phyloP scores from a whole-genome alignment of 2,329 filamentous ascomycete genomes.

The Penicillium sp. region DNA sequence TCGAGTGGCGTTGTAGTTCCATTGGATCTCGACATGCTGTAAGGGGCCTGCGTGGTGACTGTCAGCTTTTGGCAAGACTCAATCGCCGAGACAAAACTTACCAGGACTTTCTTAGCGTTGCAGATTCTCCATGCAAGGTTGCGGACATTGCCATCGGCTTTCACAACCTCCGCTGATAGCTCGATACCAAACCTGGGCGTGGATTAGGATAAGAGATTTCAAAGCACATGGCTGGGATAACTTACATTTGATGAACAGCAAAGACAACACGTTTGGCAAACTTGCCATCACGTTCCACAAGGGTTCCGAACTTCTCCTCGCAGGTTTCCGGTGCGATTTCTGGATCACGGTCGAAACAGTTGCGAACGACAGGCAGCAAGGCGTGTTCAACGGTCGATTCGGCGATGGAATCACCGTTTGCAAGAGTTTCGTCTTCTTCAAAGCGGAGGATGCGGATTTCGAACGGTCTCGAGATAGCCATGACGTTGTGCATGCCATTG shows the following conservation, averaged over 20 bases:
- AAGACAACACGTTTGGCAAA: conserved; percentile 90
- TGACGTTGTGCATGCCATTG: conserved; percentile 85
- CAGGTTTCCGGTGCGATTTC: conserved; percentile 81
- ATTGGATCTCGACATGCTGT: conserved; percentile 68
- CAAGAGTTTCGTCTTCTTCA: conserved; percentile 69
- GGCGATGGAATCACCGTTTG: conserved; percentile 62
- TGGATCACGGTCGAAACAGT: conserved; percentile 89
- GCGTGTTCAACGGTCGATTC: conserved; percentile 72
- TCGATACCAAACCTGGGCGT: conserved; percentile 76
- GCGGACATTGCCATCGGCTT: conserved; percentile 84
- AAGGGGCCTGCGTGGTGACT: conserved; percentile 59
- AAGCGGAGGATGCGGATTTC: conserved; percentile 84
- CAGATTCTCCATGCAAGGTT: conserved; percentile 94
- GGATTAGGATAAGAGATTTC: conserved; percentile 9
- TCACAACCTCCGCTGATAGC: conserved; percentile 88
- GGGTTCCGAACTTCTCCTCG: conserved; percentile 79
- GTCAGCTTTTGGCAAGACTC: conserved; percentile 9
- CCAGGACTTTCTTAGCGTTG: conserved; percentile 92
- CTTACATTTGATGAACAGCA: conserved; percentile 87
- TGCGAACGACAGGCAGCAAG: conserved; percentile 79
- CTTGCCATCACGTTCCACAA: conserved; percentile 84
- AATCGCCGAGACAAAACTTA: conserved; percentile 50
- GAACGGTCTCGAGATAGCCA: conserved; percentile 91
- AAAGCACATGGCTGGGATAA: conserved; percentile 1
- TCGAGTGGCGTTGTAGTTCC: conserved; percentile 62